phyloP scores from a whole-genome alignment of 345 rosid genomes.

The Viola odorata region DNA sequence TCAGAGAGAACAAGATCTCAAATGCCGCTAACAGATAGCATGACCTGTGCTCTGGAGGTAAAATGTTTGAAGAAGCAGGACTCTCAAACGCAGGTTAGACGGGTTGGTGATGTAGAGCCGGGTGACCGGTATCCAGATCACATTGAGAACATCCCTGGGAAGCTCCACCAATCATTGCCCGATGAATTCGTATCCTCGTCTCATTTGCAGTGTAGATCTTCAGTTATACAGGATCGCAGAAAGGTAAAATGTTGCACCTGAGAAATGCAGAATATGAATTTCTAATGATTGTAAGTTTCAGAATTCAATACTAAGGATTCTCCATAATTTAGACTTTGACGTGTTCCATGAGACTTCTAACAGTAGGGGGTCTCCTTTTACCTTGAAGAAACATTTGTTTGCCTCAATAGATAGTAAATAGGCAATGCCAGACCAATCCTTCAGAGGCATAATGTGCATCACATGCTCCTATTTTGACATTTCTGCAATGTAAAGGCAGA shows the following conservation, averaged over 20 bases:
- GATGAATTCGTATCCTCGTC: conserved; percentile 14
- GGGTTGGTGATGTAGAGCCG: conserved; percentile 21
- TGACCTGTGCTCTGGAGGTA: conserved; percentile 39
- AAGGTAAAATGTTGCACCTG: conserved; percentile 28
- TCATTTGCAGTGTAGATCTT: conserved; percentile 21
- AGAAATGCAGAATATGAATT: conserved; percentile 2
- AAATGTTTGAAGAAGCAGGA: conserved; percentile 32
- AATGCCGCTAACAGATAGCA: conserved; percentile 18
- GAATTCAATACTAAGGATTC: background rate
- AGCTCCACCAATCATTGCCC: conserved; percentile 16
- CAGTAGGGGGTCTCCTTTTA: background rate
- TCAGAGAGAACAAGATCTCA: conserved; percentile 27
- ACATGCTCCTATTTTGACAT: no score
- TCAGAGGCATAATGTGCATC: no score
- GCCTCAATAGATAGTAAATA: no score
- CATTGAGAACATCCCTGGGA: conserved; percentile 19
- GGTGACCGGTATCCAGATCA: conserved; percentile 43
- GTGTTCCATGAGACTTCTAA: background rate
- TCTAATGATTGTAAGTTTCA: conserved; percentile 5
- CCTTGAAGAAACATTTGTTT: background rate
- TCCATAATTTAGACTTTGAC: background rate
- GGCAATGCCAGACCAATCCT: no score
- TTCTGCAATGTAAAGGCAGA: no score
- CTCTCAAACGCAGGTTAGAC: conserved; percentile 24
- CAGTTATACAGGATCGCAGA: conserved; percentile 17